These are phyloP conservation scores for Neopestalotiopsis rosae DNA, from an alignment of 2,329 filamentous ascomycete species.

Conservation along the genomic window DNA sequence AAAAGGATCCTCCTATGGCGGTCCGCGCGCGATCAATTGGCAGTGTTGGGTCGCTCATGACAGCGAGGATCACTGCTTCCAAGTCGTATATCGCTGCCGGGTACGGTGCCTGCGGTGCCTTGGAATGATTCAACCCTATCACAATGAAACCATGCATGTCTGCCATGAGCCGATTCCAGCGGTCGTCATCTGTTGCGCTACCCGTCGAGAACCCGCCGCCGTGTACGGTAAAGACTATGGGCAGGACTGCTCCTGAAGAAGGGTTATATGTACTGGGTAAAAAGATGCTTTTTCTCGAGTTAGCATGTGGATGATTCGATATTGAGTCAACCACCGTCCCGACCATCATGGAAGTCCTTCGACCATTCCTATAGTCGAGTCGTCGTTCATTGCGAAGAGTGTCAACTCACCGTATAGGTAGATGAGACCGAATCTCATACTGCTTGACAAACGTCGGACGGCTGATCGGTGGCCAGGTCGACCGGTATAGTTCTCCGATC, in stretches of 20 bases:
- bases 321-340: background rate
- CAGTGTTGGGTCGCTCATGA: conserved; percentile 10
- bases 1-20: conserved; percentile 16
- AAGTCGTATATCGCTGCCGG: conserved; percentile 15
- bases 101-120: conserved; percentile 11
- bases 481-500: conserved; percentile 16
- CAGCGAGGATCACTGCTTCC: conserved; percentile 14
- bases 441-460: conserved; percentile 16
- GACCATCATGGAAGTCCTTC: no score
- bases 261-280: conserved; percentile 12
- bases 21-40: conserved; percentile 15
- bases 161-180: conserved; percentile 17
- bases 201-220: conserved; percentile 16
- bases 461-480: conserved; percentile 11
- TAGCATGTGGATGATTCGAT: background rate
- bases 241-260: background rate
- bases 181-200: conserved; percentile 15
- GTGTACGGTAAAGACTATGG: conserved; percentile 16
- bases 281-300: conserved; percentile 3
- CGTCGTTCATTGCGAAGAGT: background rate
- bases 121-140: conserved; percentile 14
- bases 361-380: no score
- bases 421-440: conserved; percentile 15
- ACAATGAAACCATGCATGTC: conserved; percentile 15
- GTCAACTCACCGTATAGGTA: conserved; percentile 13